Conservation (phyloP, 1,284 basidiomycete species). For the Apiotrichum mycotoxinovorans region DNA sequence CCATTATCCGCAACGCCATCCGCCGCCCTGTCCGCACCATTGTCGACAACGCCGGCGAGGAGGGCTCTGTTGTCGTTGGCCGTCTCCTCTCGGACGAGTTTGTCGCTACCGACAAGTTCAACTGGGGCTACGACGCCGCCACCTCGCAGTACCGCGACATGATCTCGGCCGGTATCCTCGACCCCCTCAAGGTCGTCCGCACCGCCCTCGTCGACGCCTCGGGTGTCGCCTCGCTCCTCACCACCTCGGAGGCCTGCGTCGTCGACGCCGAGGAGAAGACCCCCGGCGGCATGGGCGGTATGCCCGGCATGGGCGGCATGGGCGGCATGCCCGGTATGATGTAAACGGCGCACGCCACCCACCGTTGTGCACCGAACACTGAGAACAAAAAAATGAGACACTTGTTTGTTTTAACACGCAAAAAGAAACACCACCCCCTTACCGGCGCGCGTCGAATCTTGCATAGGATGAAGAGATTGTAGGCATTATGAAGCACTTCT, state of each 20-base stretch:
- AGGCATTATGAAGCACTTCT: constrained; percentile 8
- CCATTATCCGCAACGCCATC: constrained; percentile 85
- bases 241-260: constrained; percentile 88
- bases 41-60: constrained; percentile 91
- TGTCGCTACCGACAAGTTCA: constrained; percentile 58
- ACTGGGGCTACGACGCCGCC: constrained; percentile 85
- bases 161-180: constrained; percentile 90
- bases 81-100: constrained; percentile 59
- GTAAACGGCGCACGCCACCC: background rate
- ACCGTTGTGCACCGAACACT: background rate
- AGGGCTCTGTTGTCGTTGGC: constrained; percentile 88
- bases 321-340: constrained; percentile 54
- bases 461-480: constrained; percentile 7
- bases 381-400: background rate
- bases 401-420: too few species aligned
- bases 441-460: background rate
- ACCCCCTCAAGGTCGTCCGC: constrained; percentile 87
- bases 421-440: background rate
- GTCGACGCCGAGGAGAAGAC: constrained; percentile 87
- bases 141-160: constrained; percentile 92
- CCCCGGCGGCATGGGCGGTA: constrained; percentile 52
- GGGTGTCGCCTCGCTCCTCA: constrained; percentile 81
- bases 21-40: constrained; percentile 83
- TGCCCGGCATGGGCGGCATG: constrained; percentile 54
- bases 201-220: constrained; percentile 85